Evolutionary conservation across 176 grass and related monocot species (phyloP).

Genomic region (Zea mays): DNA sequence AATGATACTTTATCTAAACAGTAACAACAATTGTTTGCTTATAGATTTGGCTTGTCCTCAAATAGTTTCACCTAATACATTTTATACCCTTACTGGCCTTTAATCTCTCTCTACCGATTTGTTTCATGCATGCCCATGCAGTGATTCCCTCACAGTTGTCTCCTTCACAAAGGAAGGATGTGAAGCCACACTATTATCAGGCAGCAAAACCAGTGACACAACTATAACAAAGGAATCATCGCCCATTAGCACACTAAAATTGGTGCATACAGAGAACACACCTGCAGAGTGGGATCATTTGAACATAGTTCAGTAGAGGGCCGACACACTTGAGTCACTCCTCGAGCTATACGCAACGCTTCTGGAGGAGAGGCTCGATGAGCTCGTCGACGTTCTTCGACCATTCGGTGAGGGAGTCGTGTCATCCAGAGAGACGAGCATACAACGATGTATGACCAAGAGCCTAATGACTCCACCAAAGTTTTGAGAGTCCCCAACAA

Average conservation of each 20-base stretch:
- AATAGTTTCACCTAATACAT: too few species aligned
- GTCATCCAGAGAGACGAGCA: slow-evolving; percentile 32
- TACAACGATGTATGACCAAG: slow-evolving; percentile 86
- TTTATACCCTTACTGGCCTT: too few species aligned
- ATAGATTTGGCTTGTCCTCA: too few species aligned
- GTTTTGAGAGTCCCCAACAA: slow-evolving; percentile 45
- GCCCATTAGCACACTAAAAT: slow-evolving; percentile 46
- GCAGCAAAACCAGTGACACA: slow-evolving; percentile 38
- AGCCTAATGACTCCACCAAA: slow-evolving; percentile 64
- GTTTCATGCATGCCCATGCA: too few species aligned
- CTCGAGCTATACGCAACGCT: slow-evolving; percentile 76
- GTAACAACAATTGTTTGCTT: too few species aligned
- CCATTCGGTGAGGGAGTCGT: too few species aligned
- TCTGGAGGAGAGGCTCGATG: slow-evolving; percentile 36
- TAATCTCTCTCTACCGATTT: too few species aligned
- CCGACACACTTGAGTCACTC: slow-evolving; percentile 74
- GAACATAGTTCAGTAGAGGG: slow-evolving; percentile 79
- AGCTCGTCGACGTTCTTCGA: too few species aligned
- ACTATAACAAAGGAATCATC: slow-evolving; percentile 49
- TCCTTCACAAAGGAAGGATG: neutral
- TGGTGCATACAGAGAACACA: slow-evolving; percentile 32
- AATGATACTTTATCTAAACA: too few species aligned
- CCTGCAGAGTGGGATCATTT: slow-evolving; percentile 66
- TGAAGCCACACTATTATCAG: slow-evolving; percentile 7
- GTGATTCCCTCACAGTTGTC: too few species aligned